Conservation (phyloP, 495 filamentous ascomycete species). For the Aspergillus sclerotiicarbonarius region DNA sequence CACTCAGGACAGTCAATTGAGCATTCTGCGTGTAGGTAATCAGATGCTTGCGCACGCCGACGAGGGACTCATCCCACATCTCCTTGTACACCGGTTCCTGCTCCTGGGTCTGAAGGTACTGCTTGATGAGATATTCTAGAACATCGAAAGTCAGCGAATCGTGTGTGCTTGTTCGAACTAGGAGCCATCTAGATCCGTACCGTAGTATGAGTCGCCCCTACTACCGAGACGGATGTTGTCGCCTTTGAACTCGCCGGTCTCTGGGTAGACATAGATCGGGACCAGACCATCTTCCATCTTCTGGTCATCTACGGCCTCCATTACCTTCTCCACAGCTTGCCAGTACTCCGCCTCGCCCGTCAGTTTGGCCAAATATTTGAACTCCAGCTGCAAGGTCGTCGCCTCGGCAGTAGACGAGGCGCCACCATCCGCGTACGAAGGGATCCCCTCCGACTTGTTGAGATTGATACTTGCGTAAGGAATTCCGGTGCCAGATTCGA, state of each 20-base stretch:
- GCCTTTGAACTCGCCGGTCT: conserved; percentile 72
- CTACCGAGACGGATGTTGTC: conserved; percentile 88
- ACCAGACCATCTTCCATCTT: conserved; percentile 76
- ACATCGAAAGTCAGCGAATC: not conserved
- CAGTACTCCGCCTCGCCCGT: conserved; percentile 92
- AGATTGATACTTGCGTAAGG: conserved; percentile 91
- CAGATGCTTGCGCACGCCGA: conserved; percentile 86
- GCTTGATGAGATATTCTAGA: conserved; percentile 90
- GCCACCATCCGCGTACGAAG: conserved; percentile 80
- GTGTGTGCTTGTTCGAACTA: not conserved
- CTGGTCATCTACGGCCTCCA: conserved; percentile 83
- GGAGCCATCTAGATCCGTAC: conserved; percentile 29
- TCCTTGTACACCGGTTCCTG: conserved; percentile 83
- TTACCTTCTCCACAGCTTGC: conserved; percentile 86
- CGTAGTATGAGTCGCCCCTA: conserved; percentile 94
- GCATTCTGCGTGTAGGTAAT: conserved; percentile 81
- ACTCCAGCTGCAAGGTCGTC: conserved; percentile 87
- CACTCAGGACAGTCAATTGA: conserved; percentile 79
- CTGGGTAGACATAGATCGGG: conserved; percentile 86
- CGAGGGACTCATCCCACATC: conserved; percentile 87
- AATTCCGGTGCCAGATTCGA: conserved; percentile 79
- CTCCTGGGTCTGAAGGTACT: conserved; percentile 88
- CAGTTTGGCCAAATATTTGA: conserved; percentile 95
- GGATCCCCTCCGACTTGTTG: conserved; percentile 66
- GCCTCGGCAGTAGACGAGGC: conserved; percentile 94